Evolutionary conservation across 2,329 filamentous ascomycete genomes (phyloP).

Genomic region (Chaetothyriales sp.): DNA sequence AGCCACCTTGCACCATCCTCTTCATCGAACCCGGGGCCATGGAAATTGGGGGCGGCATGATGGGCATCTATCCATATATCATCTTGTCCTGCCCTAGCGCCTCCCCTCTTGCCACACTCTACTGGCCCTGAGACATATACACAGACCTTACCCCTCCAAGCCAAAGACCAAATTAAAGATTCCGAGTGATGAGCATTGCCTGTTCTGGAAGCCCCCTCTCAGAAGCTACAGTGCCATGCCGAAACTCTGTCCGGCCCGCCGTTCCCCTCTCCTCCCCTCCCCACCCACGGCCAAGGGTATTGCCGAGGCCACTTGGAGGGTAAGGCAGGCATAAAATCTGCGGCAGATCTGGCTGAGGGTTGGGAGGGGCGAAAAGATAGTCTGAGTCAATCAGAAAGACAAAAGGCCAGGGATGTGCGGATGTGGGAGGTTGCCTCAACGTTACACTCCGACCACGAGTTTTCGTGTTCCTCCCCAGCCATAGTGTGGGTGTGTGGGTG

Average conservation of each 20-base stretch:
- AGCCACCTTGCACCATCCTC: background rate
- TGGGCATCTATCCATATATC: background rate
- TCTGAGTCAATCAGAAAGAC: too few relatives aligned
- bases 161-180: background rate
- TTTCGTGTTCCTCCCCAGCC: too few relatives aligned
- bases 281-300: background rate
- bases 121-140: background rate
- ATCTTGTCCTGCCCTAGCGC: background rate
- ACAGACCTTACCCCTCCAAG: background rate
- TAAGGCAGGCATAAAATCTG: background rate
- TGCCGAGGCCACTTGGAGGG: background rate
- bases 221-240: background rate
- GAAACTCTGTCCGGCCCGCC: background rate
- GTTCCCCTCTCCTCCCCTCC: background rate
- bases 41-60: background rate
- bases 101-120: background rate
- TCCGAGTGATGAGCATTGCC: background rate
- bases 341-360: too few relatives aligned
- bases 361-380: too few relatives aligned
- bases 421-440: too few relatives aligned
- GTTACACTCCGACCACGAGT: too few relatives aligned
- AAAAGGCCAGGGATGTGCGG: too few relatives aligned
- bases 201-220: background rate
- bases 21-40: background rate
- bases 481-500: too few relatives aligned